Conservation (phyloP, 192 early-diverging fungal species). For the Thamnidium elegans region DNA sequence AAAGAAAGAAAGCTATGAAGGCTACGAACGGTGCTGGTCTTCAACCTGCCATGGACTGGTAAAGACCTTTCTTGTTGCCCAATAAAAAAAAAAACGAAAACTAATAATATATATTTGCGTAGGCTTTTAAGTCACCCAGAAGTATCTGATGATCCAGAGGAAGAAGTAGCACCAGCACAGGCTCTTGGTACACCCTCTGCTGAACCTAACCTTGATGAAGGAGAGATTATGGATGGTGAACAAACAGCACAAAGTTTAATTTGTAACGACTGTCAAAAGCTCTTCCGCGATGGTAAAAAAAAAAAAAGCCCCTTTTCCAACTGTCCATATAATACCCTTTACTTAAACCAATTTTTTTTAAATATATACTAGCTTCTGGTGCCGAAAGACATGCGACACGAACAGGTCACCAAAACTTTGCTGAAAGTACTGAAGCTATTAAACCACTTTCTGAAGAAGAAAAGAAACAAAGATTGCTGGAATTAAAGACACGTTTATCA, state of each 20-base stretch:
- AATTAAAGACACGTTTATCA: conserved; percentile 62
- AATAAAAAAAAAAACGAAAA: too few relatives aligned
- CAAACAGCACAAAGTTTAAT: conserved; percentile 75
- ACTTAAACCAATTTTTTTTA: too few relatives aligned
- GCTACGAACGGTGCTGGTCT: conserved; percentile 73
- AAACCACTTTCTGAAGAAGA: conserved; percentile 81
- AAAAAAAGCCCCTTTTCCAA: not conserved
- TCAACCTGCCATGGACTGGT: conserved; percentile 88
- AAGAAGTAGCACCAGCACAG: conserved; percentile 39
- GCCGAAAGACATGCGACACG: conserved; percentile 77
- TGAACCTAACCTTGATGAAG: conserved; percentile 27
- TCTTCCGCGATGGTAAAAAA: conserved; percentile 69
- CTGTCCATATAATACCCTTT: not conserved
- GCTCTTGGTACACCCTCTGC: conserved; percentile 31
- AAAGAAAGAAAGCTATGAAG: conserved; percentile 54
- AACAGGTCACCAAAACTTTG: conserved; percentile 71
- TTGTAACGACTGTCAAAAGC: conserved; percentile 79
- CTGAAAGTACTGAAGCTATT: conserved; percentile 71
- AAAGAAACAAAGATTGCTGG: conserved; percentile 66
- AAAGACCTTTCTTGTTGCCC: not conserved
- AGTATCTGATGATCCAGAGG: conserved; percentile 64
- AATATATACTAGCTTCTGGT: conserved; percentile 50
- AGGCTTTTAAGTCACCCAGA: conserved; percentile 73
- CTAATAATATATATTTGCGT: not conserved
- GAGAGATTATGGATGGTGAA: conserved; percentile 65